Conservation (phyloP, 2,329 filamentous ascomycete species). For the Parafenestella ontariensis region DNA sequence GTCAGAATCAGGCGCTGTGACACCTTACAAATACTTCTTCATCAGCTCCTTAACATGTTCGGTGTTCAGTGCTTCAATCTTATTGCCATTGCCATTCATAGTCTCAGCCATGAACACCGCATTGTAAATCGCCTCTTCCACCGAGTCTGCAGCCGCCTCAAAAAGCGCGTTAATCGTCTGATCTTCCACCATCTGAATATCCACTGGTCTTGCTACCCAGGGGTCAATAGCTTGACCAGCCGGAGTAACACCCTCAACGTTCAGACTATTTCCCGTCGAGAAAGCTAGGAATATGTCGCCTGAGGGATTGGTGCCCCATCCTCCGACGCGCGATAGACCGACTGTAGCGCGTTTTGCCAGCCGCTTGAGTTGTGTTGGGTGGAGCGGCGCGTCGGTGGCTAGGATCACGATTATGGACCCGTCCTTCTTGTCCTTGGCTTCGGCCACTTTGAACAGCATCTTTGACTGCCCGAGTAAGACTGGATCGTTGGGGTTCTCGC, state of each 20-base stretch:
- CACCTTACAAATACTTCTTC: slow-evolving; percentile 39
- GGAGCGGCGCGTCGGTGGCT: slow-evolving; percentile 67
- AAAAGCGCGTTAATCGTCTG: slow-evolving; percentile 67
- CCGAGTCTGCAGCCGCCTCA: slow-evolving; percentile 67
- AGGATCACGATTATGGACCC: slow-evolving; percentile 70
- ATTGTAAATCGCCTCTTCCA: slow-evolving; percentile 72
- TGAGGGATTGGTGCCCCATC: slow-evolving; percentile 67
- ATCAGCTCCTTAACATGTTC: slow-evolving; percentile 47
- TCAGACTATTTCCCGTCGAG: slow-evolving; percentile 65
- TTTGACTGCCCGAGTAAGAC: slow-evolving; percentile 35
- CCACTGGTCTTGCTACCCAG: slow-evolving; percentile 52
- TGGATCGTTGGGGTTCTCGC: slow-evolving; percentile 36
- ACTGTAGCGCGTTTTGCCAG: slow-evolving; percentile 68
- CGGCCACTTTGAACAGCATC: slow-evolving; percentile 35
- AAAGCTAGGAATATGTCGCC: slow-evolving; percentile 74
- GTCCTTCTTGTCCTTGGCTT: slow-evolving; percentile 61
- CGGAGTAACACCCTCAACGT: slow-evolving; percentile 50
- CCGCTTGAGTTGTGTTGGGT: slow-evolving; percentile 63
- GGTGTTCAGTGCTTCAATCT: slow-evolving; percentile 43
- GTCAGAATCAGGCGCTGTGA: no score
- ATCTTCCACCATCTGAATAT: slow-evolving; percentile 62
- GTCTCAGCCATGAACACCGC: slow-evolving; percentile 67
- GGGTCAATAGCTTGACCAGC: slow-evolving; percentile 34
- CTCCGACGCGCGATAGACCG: slow-evolving; percentile 66
- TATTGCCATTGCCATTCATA: slow-evolving; percentile 62